Percentiles rank a stretch among this genome's conserved stretches.
These are phyloP conservation scores for Plasmodium blacklocki DNA, from an alignment of 169 alveolate species.

Conservation along the genomic window DNA sequence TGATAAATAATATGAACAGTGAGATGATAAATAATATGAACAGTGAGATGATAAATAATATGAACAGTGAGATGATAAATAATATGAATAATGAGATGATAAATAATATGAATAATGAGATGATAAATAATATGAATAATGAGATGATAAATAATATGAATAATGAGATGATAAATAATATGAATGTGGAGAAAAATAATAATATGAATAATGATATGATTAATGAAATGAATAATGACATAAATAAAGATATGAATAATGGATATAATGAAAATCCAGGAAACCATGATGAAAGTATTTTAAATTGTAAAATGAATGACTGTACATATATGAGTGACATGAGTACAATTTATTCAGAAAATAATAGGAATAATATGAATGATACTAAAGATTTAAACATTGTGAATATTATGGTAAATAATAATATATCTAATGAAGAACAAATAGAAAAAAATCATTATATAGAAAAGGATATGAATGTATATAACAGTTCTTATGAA, in stretches of 20 bases:
- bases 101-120: background rate
- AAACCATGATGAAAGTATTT: background rate
- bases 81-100: background rate
- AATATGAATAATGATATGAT: background rate
- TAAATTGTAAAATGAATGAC: conserved; percentile 20
- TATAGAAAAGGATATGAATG: conserved; percentile 12
- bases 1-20: background rate
- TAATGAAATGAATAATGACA: too few relatives aligned
- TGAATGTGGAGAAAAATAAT: background rate
- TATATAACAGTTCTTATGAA: conserved; percentile 5
- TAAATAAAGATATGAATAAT: conserved; percentile 4
- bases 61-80: background rate
- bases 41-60: background rate
- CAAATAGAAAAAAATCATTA: background rate
- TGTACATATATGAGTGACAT: background rate
- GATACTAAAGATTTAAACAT: conserved; percentile 21
- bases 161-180: background rate
- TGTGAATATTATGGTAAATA: background rate
- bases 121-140: background rate
- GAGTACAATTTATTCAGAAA: background rate
- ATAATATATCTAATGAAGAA: too few relatives aligned
- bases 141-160: background rate
- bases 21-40: background rate
- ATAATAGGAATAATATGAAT: background rate
- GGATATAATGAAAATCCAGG: conserved; percentile 5